These are phyloP conservation scores for Corniculantispora saksenae DNA, from an alignment of 2,329 filamentous ascomycete genomes.

Conservation along the genomic window DNA sequence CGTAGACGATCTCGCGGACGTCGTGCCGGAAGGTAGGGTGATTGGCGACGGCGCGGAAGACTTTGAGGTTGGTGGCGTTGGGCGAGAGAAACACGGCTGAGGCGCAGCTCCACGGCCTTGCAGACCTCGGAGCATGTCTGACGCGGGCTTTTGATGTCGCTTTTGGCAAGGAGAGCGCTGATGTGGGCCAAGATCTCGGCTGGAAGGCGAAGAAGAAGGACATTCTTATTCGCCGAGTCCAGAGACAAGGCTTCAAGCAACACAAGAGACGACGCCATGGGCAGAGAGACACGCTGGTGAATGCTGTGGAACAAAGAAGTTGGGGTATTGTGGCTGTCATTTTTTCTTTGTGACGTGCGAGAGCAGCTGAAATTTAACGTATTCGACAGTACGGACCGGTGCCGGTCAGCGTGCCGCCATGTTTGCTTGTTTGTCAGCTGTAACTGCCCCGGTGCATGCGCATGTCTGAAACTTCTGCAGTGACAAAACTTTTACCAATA, in stretches of 20 bases:
- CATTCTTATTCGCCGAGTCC: neutral
- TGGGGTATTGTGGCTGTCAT: neutral
- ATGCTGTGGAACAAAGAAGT: neutral
- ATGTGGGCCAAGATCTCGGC: neutral
- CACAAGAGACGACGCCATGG: neutral
- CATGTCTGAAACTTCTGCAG: neutral
- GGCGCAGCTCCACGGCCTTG: neutral
- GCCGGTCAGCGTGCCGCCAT: neutral
- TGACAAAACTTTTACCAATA: neutral
- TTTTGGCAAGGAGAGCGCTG: neutral
- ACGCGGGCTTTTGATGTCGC: slow-evolving; percentile 10
- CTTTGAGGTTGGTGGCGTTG: slow-evolving; percentile 38
- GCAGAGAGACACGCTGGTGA: neutral
- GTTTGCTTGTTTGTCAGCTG: slow-evolving; percentile 2
- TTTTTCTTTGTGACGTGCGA: neutral
- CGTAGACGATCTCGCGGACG: slow-evolving; percentile 43
- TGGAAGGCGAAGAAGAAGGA: neutral
- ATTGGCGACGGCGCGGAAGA: slow-evolving; percentile 37
- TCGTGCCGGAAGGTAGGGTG: slow-evolving; percentile 33
- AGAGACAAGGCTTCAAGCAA: neutral
- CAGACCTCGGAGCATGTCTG: neutral
- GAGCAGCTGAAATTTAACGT: neutral
- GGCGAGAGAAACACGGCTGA: slow-evolving; percentile 39
- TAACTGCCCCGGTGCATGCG: neutral
- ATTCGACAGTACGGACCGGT: neutral